Evolutionary conservation across 1,284 basidiomycete genomes (phyloP).

Genomic region (Leccinum solheimii): DNA sequence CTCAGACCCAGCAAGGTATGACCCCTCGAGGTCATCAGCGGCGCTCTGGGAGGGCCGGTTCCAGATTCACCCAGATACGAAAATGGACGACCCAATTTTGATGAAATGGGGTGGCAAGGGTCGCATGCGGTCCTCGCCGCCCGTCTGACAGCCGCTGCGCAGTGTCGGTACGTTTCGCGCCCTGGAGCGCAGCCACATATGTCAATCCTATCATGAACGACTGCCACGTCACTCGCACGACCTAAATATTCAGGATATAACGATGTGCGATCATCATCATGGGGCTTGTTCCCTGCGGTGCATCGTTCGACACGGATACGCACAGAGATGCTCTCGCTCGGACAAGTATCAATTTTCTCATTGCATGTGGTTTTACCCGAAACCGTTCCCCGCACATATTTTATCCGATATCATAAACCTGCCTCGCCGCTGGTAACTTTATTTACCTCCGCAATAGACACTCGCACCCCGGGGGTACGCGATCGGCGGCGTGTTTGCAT

Average conservation of each 20-base stretch:
- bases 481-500: neutral
- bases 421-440: slow-evolving; percentile 20
- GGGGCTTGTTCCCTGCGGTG: slow-evolving; percentile 14
- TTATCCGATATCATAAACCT: slow-evolving; percentile 26
- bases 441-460: slow-evolving; percentile 12
- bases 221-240: slow-evolving; percentile 7
- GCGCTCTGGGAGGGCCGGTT: slow-evolving; percentile 81
- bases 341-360: neutral
- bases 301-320: slow-evolving; percentile 2
- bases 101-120: slow-evolving; percentile 39
- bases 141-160: slow-evolving; percentile 18
- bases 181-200: slow-evolving; percentile 2
- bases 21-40: slow-evolving; percentile 78
- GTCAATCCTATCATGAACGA: slow-evolving; percentile 6
- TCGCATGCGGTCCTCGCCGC: slow-evolving; percentile 15
- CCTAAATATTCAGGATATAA: slow-evolving; percentile 14
- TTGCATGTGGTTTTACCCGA: neutral
- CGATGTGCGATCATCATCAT: slow-evolving; percentile 2
- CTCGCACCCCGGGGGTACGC: slow-evolving; percentile 1
- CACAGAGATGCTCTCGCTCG: neutral
- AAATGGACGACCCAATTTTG: slow-evolving; percentile 47
- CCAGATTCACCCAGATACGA: slow-evolving; percentile 85
- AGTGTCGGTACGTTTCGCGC: neutral
- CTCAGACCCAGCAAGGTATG: slow-evolving; percentile 71
- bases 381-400: slow-evolving; percentile 21